These are phyloP conservation scores for Penicillium sclerotiorum DNA, from an alignment of 2,329 filamentous ascomycete genomes.

Conservation along the genomic window DNA sequence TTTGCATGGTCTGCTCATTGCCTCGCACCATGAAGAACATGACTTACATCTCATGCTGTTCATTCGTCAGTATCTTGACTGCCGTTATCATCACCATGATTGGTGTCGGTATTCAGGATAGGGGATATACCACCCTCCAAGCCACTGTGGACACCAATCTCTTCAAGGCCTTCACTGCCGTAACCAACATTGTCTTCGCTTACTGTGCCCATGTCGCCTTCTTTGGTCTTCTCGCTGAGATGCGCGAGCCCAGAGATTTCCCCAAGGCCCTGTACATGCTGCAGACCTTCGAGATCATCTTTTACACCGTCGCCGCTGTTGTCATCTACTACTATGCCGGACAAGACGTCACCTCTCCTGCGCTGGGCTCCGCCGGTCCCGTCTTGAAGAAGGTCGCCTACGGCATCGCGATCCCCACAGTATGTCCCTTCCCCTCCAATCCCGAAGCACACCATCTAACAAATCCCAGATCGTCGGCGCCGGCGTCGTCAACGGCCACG, in stretches of 20 bases:
- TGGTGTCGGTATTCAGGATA: slow-evolving; percentile 59
- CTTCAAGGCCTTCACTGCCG: slow-evolving; percentile 60
- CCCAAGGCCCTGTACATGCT: slow-evolving; percentile 64
- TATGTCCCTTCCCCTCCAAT: slow-evolving; percentile 17
- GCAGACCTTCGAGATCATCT: slow-evolving; percentile 59
- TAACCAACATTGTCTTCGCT: slow-evolving; percentile 71
- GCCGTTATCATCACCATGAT: slow-evolving; percentile 71
- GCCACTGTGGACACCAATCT: slow-evolving; percentile 49
- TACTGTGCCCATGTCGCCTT: slow-evolving; percentile 71
- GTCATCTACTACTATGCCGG: slow-evolving; percentile 71
- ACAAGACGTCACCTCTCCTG: slow-evolving; percentile 62
- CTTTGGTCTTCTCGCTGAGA: slow-evolving; percentile 67
- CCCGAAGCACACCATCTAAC: background rate
- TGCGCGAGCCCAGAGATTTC: slow-evolving; percentile 63
- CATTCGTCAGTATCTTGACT: slow-evolving; percentile 60
- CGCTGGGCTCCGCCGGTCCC: slow-evolving; percentile 63
- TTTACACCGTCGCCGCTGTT: slow-evolving; percentile 68
- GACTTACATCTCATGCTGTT: slow-evolving; percentile 59
- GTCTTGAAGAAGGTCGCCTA: slow-evolving; percentile 66
- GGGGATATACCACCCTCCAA: slow-evolving; percentile 39
- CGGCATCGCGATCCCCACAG: slow-evolving; percentile 67
- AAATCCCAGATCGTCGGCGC: slow-evolving; percentile 61
- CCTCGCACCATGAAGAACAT: slow-evolving; percentile 66
- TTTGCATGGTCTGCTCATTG: slow-evolving; percentile 62
- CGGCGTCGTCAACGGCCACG: slow-evolving; percentile 69